Evolutionary conservation across 108 stramenopile genomes (phyloP), one percentile per base, ranked within the genome.

Genomic region (Nitzschia putrida): DNA sequence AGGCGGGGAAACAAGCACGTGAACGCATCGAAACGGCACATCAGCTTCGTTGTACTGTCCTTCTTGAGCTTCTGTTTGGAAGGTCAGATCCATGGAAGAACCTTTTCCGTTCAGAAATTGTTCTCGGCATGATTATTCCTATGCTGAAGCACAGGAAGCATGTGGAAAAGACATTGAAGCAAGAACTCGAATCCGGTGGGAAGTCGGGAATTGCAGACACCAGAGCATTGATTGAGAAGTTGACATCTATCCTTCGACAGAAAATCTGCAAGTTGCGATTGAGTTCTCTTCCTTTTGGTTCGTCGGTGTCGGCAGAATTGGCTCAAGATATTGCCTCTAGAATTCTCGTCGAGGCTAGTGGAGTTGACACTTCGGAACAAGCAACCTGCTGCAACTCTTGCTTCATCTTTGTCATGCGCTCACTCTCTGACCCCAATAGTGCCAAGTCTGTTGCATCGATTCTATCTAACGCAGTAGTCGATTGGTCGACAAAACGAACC

Each of bases 401-500:
- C 25, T 63, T 90, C 40, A 69, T 83, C 26, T 74, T 85, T 54
- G 37, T 77, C 10, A 8, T 93, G 11, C 74, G 83, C 34, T 76
- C 68, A 10, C 63, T 86, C 43, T 60, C 88, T 13, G 66, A 71
- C 47, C 49, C 60, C 34, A 72, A 76, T 45, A 76, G 76, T 34
- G 56, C 39, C 14, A 60, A 68, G 45, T 56, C 65, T 13, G 61
- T 83, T 18, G 79, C 61, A 44, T 53, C 68, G 0, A 65, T 81
- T 7, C 42, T 40, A 14, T 58, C 44, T 44, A 40, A 60, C 26
- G 64, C 64, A 50, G 69, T 91, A 7, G 29, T 72, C 18, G 90
- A 94, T 60, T 94, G 93, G 93, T 69, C 79, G n/a, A 82, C 80
- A 26, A 86, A 84, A 54, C 77, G 86, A 53, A 68, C 83, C 3